Base-by-base conservation (phyloP, 2,329 filamentous ascomycete species). In the Blastomyces gilchristii region DNA sequence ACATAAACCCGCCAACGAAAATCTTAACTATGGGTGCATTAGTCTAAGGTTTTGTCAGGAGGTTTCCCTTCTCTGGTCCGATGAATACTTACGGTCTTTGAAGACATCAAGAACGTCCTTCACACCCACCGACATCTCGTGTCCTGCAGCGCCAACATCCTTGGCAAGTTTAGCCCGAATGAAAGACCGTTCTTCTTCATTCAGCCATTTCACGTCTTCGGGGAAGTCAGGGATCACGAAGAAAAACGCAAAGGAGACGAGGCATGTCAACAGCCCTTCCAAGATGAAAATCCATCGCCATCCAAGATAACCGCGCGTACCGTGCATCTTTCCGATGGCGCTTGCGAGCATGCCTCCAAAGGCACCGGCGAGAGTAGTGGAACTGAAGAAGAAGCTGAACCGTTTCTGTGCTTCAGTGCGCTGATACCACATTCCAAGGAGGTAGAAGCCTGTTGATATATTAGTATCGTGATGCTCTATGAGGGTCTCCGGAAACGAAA, bases 321-420 rank as follows among this genome's bases (percentile, higher is more conserved):
- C 81, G 0, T 78, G 69, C 80, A 87, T 84, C 70, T 85, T 81
- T 41, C 83, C 80, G 60, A 87, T 82, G 28, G 79, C 85, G 41
- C 81, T 81, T 2, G 85, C 85, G 18, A 87, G 75, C 11, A 87
- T 76, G 22, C 84, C 84, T 58, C 85, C 84, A 65, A 87, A 87
- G 1, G 84, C 84, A 56, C 84, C 84, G 1, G 85, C 83, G 1
- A 85, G 76, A 0, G 82, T 83, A 1, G 84, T 83, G 8, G 81
- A 90, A 70, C 84, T 87, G 80, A 97, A 97, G 81, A 97, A 97
- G 80, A 97, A 92, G 18, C 87, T 89, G 77, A 92, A 97, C 39
- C 94, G 86, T 71, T 91, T 90, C 76, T 97, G 93, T 1, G 92
- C 91, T 76, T 97, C 94, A 54, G 81, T 81, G 64, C 93, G 85